A percentile compares a stretch with the other conserved stretches of the same genome.
Conservation (phyloP, 768 basidiomycete genomes). For the Hypholoma sublateritium region DNA sequence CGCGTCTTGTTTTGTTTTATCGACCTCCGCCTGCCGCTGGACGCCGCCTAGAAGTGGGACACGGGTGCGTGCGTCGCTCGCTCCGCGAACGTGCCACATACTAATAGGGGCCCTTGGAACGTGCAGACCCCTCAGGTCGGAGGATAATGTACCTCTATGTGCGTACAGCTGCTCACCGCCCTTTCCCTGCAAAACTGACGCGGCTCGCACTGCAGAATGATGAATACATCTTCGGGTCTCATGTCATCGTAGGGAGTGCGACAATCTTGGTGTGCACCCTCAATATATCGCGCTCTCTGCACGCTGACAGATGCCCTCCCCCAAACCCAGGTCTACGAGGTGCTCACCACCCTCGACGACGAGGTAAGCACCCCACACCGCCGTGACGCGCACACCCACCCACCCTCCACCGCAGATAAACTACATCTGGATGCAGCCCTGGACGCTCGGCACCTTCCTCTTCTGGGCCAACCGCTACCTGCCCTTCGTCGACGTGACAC, state of each 20-base stretch:
- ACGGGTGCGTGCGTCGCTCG: too few species aligned
- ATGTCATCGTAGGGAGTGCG: neutral
- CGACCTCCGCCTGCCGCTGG: too few species aligned
- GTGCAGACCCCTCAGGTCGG: neutral
- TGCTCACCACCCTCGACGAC: slow-evolving; percentile 1
- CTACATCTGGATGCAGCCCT: slow-evolving; percentile 32
- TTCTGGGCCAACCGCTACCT: slow-evolving; percentile 41
- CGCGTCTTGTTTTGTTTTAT: neutral
- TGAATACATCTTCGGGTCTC: neutral
- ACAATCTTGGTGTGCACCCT: neutral
- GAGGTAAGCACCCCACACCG: neutral
- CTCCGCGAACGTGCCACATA: too few species aligned
- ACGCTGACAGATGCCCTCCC: neutral
- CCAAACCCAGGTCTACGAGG: neutral
- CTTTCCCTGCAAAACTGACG: neutral
- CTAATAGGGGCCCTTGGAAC: neutral
- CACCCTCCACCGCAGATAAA: slow-evolving; percentile 22
- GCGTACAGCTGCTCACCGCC: neutral
- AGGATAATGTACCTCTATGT: neutral
- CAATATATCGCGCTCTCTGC: neutral
- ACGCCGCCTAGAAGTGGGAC: too few species aligned
- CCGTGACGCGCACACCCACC: neutral
- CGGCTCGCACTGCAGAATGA: neutral
- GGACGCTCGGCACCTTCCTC: slow-evolving; percentile 28
- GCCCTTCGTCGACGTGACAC: slow-evolving; percentile 37